phyloP scores from a whole-genome alignment of 257 asterid species.

The Fraxinus pennsylvanica region DNA sequence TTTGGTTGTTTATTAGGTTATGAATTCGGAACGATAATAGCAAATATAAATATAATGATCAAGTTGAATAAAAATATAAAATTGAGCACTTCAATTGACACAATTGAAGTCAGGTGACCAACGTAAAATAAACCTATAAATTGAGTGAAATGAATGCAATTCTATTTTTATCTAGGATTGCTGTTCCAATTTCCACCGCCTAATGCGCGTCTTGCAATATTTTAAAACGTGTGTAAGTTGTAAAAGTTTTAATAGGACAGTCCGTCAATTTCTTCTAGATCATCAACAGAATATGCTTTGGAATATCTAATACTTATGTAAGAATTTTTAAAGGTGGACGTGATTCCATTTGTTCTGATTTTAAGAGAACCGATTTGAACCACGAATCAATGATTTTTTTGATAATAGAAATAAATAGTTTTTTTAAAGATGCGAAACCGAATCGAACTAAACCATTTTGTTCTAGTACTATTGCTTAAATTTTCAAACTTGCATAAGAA shows the following conservation, averaged over 20 bases:
- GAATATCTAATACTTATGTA: conserved; percentile 21
- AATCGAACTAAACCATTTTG: too few relatives aligned
- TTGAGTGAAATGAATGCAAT: not conserved
- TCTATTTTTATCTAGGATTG: not conserved
- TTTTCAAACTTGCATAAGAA: too few relatives aligned
- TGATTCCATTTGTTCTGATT: too few relatives aligned
- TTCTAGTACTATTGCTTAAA: too few relatives aligned
- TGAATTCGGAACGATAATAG: not conserved
- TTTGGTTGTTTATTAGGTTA: not conserved
- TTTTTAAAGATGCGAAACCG: too few relatives aligned
- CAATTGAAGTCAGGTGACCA: not conserved
- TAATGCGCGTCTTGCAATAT: not conserved
- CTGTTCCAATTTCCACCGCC: not conserved
- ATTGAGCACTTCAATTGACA: not conserved
- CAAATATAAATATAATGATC: not conserved
- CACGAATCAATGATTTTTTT: too few relatives aligned
- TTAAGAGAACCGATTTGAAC: too few relatives aligned
- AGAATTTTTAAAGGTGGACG: too few relatives aligned
- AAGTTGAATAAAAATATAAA: not conserved
- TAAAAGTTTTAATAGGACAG: too few relatives aligned
- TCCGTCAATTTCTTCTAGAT: conserved; percentile 20
- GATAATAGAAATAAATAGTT: too few relatives aligned
- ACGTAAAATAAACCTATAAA: not conserved
- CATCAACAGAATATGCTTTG: conserved; percentile 25
- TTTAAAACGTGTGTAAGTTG: not conserved